Percentiles rank a stretch among this genome's conserved stretches.
phyloP scores from a whole-genome alignment of 2,329 filamentous ascomycete species.

The Colletotrichum orchidophilum region DNA sequence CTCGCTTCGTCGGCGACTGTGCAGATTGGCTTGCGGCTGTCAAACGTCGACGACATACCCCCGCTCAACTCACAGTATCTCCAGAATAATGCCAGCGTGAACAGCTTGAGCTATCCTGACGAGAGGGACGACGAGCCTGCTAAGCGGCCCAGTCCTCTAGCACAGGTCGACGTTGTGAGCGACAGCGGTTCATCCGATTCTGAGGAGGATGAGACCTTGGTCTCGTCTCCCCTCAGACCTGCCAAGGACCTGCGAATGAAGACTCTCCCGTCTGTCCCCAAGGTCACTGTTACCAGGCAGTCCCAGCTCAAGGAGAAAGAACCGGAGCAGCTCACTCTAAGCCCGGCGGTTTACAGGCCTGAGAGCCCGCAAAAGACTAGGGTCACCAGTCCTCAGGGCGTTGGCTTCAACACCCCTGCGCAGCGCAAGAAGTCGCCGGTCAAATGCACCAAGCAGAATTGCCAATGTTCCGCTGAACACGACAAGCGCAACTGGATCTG shows the following conservation, averaged over 20 bases:
- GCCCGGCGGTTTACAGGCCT: slow-evolving; percentile 62
- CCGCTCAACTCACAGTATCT: slow-evolving; percentile 44
- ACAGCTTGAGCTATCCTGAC: slow-evolving; percentile 48
- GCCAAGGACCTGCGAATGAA: slow-evolving; percentile 47
- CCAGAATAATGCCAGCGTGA: slow-evolving; percentile 47
- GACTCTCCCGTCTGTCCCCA: slow-evolving; percentile 50
- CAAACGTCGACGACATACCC: slow-evolving; percentile 63
- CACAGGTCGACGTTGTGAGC: slow-evolving; percentile 28
- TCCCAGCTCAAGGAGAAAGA: slow-evolving; percentile 32
- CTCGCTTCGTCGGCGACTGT: slow-evolving; percentile 73
- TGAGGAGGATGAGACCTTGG: slow-evolving; percentile 33
- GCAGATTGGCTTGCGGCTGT: slow-evolving; percentile 76
- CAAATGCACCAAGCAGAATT: slow-evolving; percentile 34
- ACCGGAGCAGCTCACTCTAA: slow-evolving; percentile 52
- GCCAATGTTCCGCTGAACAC: slow-evolving; percentile 31
- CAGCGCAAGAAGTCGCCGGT: slow-evolving; percentile 27
- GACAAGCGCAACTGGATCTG: slow-evolving; percentile 45
- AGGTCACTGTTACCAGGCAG: slow-evolving; percentile 10
- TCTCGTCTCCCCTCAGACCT: slow-evolving; percentile 33
- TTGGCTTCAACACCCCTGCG: slow-evolving; percentile 47
- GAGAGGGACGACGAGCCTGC: slow-evolving; percentile 29
- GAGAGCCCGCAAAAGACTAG: slow-evolving; percentile 46
- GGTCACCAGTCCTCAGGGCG: slow-evolving; percentile 54
- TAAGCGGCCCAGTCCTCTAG: slow-evolving; percentile 45
- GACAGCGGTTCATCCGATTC: slow-evolving; percentile 30